A percentile compares a stretch with the other conserved stretches of the same genome.
phyloP scores from a whole-genome alignment of 164 flowering plant genomes.

The Paratinospora sagittata region DNA sequence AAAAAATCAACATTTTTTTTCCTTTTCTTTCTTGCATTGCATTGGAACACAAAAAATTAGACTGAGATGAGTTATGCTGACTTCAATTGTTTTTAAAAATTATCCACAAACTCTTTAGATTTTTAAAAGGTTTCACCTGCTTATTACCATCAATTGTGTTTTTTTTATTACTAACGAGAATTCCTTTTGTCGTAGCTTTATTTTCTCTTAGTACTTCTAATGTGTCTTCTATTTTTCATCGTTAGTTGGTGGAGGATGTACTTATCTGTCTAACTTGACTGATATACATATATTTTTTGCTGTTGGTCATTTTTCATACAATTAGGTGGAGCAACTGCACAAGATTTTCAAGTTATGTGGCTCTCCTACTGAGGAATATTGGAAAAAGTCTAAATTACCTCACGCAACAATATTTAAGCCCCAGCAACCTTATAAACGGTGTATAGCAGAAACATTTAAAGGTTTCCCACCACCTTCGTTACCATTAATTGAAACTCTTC shows the following conservation, averaged over 20 bases:
- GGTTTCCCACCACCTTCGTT: slow-evolving; percentile 33
- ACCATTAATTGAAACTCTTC: slow-evolving; percentile 39
- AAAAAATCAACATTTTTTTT: no score
- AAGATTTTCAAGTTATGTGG: slow-evolving; percentile 69
- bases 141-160: no score
- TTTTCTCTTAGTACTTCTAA: background rate
- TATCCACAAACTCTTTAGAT: background rate
- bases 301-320: background rate
- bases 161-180: no score
- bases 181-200: no score
- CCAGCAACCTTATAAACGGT: slow-evolving; percentile 33
- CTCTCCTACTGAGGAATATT: slow-evolving; percentile 64
- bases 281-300: background rate
- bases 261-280: background rate
- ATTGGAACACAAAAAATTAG: background rate
- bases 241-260: no score
- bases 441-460: slow-evolving; percentile 40
- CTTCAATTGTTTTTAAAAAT: background rate
- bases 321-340: slow-evolving; percentile 67
- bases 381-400: slow-evolving; percentile 57
- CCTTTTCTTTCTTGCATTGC: background rate
- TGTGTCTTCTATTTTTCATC: no score
- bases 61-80: background rate
- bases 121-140: background rate
- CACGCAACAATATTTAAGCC: slow-evolving; percentile 53